Evolutionary conservation across 352 stramenopile species (phyloP).

Genomic region (Globisporangium cystogenes): DNA sequence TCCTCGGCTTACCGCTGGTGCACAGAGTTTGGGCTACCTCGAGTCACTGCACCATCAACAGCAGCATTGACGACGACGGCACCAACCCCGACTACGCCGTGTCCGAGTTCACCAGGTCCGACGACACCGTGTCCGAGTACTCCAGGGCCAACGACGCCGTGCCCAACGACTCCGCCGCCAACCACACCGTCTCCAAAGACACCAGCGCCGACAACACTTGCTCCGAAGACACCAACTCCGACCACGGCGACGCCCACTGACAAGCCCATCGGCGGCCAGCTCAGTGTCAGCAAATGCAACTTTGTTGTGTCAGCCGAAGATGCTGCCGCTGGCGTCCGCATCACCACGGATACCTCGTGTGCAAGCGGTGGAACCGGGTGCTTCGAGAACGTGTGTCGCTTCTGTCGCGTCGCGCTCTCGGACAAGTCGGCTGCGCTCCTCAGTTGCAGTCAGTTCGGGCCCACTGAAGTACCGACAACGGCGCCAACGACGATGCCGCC

Average conservation of each 20-base stretch:
- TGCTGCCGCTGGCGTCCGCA: slow-evolving; percentile 4
- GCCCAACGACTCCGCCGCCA: neutral
- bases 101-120: neutral
- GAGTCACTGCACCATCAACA: neutral
- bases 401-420: slow-evolving; percentile 13
- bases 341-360: slow-evolving; percentile 10
- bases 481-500: neutral
- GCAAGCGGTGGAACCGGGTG: slow-evolving; percentile 3
- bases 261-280: neutral
- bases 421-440: neutral
- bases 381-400: slow-evolving; percentile 13
- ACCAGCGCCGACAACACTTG: neutral
- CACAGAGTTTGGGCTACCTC: neutral
- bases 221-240: neutral
- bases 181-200: neutral
- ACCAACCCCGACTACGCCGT: neutral
- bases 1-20: slow-evolving; percentile 13
- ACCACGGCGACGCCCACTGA: neutral
- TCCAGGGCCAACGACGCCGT: no score
- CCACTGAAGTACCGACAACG: neutral
- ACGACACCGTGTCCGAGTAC: neutral
- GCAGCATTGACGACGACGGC: neutral
- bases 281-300: slow-evolving; percentile 1
- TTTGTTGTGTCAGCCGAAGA: neutral
- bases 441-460: neutral